phyloP scores from a whole-genome alignment of 2,329 filamentous ascomycete genomes.

The Mycocentrospora acerina region DNA sequence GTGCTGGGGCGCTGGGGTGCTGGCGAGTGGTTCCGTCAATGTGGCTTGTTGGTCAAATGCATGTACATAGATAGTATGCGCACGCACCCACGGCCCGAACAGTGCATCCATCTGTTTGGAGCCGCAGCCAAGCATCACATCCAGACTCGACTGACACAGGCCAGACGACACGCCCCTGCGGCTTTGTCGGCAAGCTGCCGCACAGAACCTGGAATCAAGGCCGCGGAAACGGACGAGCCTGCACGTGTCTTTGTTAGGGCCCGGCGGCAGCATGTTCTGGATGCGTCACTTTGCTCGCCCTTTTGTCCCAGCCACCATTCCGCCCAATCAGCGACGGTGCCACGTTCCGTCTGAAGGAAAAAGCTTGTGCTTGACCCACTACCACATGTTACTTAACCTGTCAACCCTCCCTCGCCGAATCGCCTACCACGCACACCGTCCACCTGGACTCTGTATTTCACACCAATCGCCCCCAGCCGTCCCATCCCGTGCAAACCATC shows the following conservation, averaged over 20 bases:
- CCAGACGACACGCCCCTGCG: slow-evolving; percentile 6
- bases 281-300: slow-evolving; percentile 7
- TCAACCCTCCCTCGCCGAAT: slow-evolving; percentile 12
- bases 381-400: slow-evolving; percentile 14
- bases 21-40: slow-evolving; percentile 1
- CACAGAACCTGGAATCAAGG: slow-evolving; percentile 1
- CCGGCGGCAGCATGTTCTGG: slow-evolving; percentile 1
- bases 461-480: slow-evolving; percentile 2
- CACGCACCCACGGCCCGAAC: background rate
- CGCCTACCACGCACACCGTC: slow-evolving; percentile 26
- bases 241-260: background rate
- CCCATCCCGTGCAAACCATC: background rate
- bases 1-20: background rate
- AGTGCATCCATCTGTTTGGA: background rate
- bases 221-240: background rate
- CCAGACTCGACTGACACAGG: background rate
- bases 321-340: slow-evolving; percentile 4
- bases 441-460: slow-evolving; percentile 23
- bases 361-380: slow-evolving; percentile 5
- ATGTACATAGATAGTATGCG: too few relatives aligned
- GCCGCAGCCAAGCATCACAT: slow-evolving; percentile 2
- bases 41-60: too few relatives aligned
- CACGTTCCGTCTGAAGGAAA: slow-evolving; percentile 2
- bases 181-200: slow-evolving; percentile 1
- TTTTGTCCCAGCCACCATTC: slow-evolving; percentile 1